Evolutionary conservation across 768 basidiomycete species (phyloP), one percentile per base, ranked within the genome.

Genomic region (Sporobolomyces pararoseus): DNA sequence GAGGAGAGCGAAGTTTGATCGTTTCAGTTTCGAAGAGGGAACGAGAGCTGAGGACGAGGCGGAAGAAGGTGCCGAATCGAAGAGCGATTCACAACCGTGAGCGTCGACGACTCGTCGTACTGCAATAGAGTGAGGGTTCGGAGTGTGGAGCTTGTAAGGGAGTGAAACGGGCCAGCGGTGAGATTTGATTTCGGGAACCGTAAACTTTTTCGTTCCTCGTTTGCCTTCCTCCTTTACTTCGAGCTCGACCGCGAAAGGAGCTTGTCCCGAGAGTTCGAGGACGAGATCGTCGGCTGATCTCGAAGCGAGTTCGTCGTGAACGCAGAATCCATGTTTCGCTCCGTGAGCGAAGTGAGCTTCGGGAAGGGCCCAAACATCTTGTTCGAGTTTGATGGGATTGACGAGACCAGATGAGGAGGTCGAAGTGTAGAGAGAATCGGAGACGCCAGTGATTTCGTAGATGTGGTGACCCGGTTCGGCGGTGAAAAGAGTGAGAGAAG

Each of bases 101-200:
- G 88, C 84, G 80, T 99, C 96, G 17, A 82, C 81, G 16, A 98
- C 83, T 0, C 85, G 86, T 52, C 90, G 87, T 68, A 99, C 87
- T 37, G 83, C 84, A 51, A 98, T 81, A 53, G 87, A 83, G 77
- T 97, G 89, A 7, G 89, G 85, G 1, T 93, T 91, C 55, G 94
- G 86, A 9, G 88, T 87, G 50, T 83, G 81, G 81, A 97, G 90
- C 27, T 79, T 81, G 79, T 91, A 3, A 88, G 89, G 70, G 85
- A 82, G 73, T 86, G 85, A 71, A 87, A 82, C 65, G 68, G 84
- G 87, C 95, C 95, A 98, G 25, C 81, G 78, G 47, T 81, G 77
- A 34, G 81, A 80, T 21, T 71, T 73, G 50, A 88, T 75, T 10
- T 70, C 76, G 27, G 80, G 81, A 49, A 93, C 81, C 0, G 81